phyloP scores from a whole-genome alignment of 208 protist genomes.

The Strigomonas culicis region DNA sequence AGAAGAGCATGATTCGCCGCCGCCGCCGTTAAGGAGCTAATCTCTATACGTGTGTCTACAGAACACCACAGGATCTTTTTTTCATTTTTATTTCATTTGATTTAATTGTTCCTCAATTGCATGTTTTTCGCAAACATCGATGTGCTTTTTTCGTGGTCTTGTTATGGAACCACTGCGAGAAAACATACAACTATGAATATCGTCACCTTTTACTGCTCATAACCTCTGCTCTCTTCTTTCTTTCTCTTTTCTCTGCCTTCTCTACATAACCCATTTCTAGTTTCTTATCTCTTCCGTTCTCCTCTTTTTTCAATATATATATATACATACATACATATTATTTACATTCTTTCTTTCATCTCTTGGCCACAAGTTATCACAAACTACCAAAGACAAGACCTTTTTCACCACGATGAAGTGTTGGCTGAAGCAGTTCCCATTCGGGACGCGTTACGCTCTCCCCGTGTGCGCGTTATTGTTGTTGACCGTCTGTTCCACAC shows the following conservation, averaged over 20 bases:
- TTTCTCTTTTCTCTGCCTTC: neutral
- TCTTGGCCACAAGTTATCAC: neutral
- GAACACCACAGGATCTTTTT: neutral
- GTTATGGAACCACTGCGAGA: neutral
- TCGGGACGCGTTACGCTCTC: too few species aligned
- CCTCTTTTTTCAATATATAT: neutral
- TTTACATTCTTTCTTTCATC: neutral
- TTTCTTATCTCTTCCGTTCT: neutral
- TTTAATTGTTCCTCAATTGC: neutral
- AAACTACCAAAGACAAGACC: neutral
- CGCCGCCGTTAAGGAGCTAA: slow-evolving; percentile 93
- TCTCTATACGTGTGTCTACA: neutral
- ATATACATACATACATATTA: neutral
- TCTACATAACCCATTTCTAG: neutral
- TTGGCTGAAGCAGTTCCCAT: too few species aligned
- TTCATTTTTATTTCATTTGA: neutral
- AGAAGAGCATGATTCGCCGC: slow-evolving; percentile 98
- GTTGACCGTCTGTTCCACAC: too few species aligned
- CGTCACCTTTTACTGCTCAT: too few species aligned
- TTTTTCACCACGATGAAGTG: too few species aligned
- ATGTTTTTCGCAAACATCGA: neutral
- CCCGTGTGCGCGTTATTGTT: too few species aligned
- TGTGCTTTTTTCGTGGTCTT: neutral
- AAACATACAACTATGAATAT: too few species aligned
- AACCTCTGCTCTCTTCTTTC: too few species aligned